Conservation (phyloP, 2,329 filamentous ascomycete species). For the Fusarium citri region DNA sequence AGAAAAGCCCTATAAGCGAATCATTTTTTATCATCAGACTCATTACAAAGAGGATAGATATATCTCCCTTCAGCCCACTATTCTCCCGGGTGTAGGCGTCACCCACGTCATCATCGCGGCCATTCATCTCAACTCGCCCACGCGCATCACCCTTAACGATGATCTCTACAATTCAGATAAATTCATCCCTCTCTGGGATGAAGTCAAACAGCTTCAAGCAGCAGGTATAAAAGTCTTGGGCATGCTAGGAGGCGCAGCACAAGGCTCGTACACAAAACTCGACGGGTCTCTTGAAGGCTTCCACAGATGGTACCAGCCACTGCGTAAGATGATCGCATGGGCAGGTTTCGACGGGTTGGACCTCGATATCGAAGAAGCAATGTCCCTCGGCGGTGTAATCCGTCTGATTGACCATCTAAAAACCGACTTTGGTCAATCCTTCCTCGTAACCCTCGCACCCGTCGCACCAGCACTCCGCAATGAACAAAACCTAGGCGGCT, state of each 20-base stretch:
- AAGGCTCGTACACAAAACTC: slow-evolving; percentile 71
- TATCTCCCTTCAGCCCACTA: slow-evolving; percentile 63
- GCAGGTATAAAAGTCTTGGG: slow-evolving; percentile 81
- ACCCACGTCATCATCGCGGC: slow-evolving; percentile 88
- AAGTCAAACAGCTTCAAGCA: slow-evolving; percentile 76
- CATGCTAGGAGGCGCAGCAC: slow-evolving; percentile 86
- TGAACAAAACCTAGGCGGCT: slow-evolving; percentile 76
- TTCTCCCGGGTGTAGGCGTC: slow-evolving; percentile 55
- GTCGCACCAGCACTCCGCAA: slow-evolving; percentile 76
- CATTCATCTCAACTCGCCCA: slow-evolving; percentile 78
- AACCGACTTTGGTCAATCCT: slow-evolving; percentile 73
- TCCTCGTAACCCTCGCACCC: slow-evolving; percentile 82
- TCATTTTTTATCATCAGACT: slow-evolving; percentile 64
- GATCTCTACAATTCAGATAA: slow-evolving; percentile 71
- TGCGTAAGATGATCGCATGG: slow-evolving; percentile 71
- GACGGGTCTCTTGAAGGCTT: slow-evolving; percentile 71
- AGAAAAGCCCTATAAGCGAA: slow-evolving; percentile 46
- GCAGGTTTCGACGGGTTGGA: slow-evolving; percentile 75
- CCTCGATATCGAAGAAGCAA: slow-evolving; percentile 80
- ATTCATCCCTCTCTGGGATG: slow-evolving; percentile 80
- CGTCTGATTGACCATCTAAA: slow-evolving; percentile 74
- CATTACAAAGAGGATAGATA: slow-evolving; percentile 55
- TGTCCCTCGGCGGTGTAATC: slow-evolving; percentile 73
- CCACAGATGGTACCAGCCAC: slow-evolving; percentile 77
- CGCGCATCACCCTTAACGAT: slow-evolving; percentile 81